Conservation (phyloP, 176 grass and related monocot species). For the Tillandsia leiboldiana region DNA sequence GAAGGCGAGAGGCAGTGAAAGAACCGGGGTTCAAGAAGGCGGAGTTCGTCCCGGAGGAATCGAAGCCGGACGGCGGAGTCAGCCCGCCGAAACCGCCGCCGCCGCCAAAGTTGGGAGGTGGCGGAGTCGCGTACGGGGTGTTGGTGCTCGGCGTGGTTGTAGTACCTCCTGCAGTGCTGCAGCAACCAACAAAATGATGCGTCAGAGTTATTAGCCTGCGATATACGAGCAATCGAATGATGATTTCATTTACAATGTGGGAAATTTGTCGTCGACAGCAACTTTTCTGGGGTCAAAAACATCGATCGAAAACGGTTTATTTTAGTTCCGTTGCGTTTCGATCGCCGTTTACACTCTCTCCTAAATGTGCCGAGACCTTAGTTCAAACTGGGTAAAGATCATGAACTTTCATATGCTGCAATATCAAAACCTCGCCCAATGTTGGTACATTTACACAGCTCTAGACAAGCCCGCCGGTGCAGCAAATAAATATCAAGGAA, state of each 20-base stretch:
- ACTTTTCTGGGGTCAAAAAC: too few relatives aligned
- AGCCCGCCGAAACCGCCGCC: background rate
- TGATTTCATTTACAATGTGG: background rate
- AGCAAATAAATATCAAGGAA: too few relatives aligned
- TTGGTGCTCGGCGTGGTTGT: background rate
- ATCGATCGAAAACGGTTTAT: too few relatives aligned
- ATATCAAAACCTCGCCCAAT: too few relatives aligned
- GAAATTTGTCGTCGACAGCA: background rate
- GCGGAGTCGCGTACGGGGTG: background rate
- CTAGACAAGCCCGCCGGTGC: too few relatives aligned
- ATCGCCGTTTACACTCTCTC: too few relatives aligned
- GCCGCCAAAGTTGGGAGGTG: background rate
- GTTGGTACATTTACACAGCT: too few relatives aligned
- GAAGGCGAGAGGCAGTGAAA: background rate
- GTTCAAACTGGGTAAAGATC: too few relatives aligned
- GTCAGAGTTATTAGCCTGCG: background rate
- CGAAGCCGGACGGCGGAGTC: constrained; percentile 2
- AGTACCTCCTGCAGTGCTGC: constrained; percentile 10
- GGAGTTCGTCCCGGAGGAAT: background rate
- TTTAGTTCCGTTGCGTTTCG: too few relatives aligned
- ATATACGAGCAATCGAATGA: background rate
- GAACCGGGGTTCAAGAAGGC: background rate
- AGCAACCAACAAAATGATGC: background rate
- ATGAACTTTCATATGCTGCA: too few relatives aligned
- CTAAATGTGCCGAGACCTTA: too few relatives aligned